Conservation (phyloP, 2,329 filamentous ascomycete species). For the Fusarium nodosum region DNA sequence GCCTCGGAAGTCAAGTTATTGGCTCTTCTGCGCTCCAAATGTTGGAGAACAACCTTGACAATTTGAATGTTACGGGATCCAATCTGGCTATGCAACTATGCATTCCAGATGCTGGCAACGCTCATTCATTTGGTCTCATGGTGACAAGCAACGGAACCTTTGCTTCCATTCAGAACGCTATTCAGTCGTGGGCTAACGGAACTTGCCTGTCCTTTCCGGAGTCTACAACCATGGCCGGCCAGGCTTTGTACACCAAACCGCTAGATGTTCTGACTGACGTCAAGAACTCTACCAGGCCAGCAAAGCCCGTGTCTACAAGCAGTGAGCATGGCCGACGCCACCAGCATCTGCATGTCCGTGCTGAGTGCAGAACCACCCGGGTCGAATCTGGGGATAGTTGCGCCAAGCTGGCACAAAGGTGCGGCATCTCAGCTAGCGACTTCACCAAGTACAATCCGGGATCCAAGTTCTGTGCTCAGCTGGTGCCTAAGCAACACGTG, state of each 20-base stretch:
- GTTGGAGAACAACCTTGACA: not conserved
- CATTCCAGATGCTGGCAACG: not conserved
- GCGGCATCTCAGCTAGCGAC: not conserved
- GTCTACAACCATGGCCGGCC: not conserved
- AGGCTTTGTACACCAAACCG: not conserved
- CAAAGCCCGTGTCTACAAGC: not conserved
- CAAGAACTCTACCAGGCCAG: not conserved
- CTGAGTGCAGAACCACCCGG: not conserved
- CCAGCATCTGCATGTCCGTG: not conserved
- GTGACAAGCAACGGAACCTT: constrained; percentile 2
- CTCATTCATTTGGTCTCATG: not conserved
- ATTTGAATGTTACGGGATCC: not conserved
- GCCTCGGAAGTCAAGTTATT: not conserved
- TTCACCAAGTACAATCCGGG: constrained; percentile 1
- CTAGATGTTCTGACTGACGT: not conserved
- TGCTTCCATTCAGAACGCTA: not conserved
- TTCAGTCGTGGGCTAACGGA: constrained; percentile 2
- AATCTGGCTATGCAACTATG: not conserved
- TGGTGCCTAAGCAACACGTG: not conserved
- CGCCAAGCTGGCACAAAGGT: not conserved
- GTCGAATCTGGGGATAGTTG: not conserved
- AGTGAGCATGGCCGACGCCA: not conserved
- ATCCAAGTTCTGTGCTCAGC: not conserved
- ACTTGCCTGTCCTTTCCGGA: not conserved
- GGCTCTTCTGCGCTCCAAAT: not conserved